Evolutionary conservation across 768 basidiomycete genomes (phyloP), one percentile per base, ranked within the genome.

Genomic region (Pholiota microspora): DNA sequence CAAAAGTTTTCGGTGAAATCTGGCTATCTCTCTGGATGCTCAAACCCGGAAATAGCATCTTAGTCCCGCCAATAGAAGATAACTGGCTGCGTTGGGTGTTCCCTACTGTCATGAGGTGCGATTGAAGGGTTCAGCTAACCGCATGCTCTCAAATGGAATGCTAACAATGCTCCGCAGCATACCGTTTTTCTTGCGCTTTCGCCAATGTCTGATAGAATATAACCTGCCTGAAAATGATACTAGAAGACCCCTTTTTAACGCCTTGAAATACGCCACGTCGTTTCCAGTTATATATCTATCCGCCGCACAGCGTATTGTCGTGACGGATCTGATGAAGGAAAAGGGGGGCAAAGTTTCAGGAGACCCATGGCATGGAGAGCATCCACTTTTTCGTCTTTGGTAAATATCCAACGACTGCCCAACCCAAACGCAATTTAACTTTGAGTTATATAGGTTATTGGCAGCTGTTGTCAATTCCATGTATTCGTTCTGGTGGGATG

Each of bases 401-500:
- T 92, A 65, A 64, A 83, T 62, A 13, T 34, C 27, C 7, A 44
- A 8, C n/a, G 9, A 48, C 10, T 16, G 45, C 16, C 3, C 12
- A 55, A 15, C 36, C 31, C 54, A 25, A 32, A 53, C 31, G 29
- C 28, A 42, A 25, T 46, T 15, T 27, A 18, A 27, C 10, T 36
- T 21, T 18, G 5, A 16, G 15, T 52, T 18, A 36, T 28, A 44
- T 45, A 96, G 94, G 94, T 69, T 98, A 13, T 69, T 97, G 42
- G 82, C 87, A 8, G 94, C 92, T 21, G 78, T 82, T 31, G 68
- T 96, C 63, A 98, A 98, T 70, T 96, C 95, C 2, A 68, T 90
- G 27, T 99, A 93, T 70, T 95, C 94, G 2, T 98, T 96, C 69
- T 99, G 94, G 92, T 99, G 97, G 97, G 97, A 98, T 71, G 81